phyloP scores from a whole-genome alignment of 2,329 filamentous ascomycete species.

The Paecilomyces formosus region DNA sequence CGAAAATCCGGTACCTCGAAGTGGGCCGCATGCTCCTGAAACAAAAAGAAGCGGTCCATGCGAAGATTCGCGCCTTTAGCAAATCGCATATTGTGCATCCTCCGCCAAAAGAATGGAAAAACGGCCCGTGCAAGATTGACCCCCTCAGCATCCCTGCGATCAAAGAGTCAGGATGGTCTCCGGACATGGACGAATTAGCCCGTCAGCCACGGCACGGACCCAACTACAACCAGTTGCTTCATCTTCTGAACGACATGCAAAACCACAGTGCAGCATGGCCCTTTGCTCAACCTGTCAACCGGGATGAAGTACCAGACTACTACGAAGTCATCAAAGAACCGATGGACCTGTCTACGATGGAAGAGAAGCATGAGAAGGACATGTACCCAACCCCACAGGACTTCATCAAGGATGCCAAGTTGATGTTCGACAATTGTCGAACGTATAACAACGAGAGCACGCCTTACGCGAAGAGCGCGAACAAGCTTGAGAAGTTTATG shows the following conservation, averaged over 20 bases:
- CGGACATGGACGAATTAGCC: constrained; percentile 94
- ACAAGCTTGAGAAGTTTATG: constrained; percentile 90
- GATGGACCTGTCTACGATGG: constrained; percentile 96
- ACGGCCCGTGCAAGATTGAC: constrained; percentile 67
- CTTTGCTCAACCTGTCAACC: constrained; percentile 86
- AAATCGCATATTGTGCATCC: constrained; percentile 81
- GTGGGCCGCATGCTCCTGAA: constrained; percentile 89
- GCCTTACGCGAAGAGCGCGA: constrained; percentile 89
- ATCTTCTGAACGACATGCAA: constrained; percentile 89
- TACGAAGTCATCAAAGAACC: constrained; percentile 97
- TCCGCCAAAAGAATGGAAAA: constrained; percentile 80
- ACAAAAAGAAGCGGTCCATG: constrained; percentile 90
- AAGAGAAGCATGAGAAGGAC: constrained; percentile 87
- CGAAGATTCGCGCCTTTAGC: constrained; percentile 87
- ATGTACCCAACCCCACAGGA: constrained; percentile 87
- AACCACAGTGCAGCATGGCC: constrained; percentile 93
- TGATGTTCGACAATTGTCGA: constrained; percentile 91
- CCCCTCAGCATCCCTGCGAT: constrained; percentile 83
- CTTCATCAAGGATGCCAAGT: constrained; percentile 77
- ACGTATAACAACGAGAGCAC: constrained; percentile 96
- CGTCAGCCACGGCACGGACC: constrained; percentile 92
- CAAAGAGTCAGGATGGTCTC: constrained; percentile 86
- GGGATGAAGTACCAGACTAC: constrained; percentile 96
- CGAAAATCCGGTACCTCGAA: constrained; percentile 89
- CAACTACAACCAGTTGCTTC: constrained; percentile 89